Percentiles rank a stretch among this genome's conserved stretches.
Evolutionary conservation across 2,329 filamentous ascomycete species (phyloP).

Genomic region (Metarhizium brunneum): DNA sequence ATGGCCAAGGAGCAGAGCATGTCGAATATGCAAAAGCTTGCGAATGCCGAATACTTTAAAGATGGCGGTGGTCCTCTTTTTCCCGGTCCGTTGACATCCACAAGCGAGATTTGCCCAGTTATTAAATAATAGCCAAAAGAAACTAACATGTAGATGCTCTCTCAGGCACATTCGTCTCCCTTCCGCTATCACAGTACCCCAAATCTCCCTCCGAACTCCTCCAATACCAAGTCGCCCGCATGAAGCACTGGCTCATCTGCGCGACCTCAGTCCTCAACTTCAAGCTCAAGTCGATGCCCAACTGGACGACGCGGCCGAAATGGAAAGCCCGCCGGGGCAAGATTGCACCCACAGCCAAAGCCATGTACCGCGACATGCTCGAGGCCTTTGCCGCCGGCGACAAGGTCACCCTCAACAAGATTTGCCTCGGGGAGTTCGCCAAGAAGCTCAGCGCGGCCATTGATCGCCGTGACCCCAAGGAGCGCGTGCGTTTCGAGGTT

Average conservation of each 20-base stretch:
- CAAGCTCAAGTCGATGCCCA: constrained; percentile 36
- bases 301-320: constrained; percentile 29
- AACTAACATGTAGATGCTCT: not conserved
- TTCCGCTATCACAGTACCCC: constrained; percentile 28
- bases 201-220: constrained; percentile 17
- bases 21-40: constrained; percentile 20
- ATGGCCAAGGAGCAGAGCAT: constrained; percentile 21
- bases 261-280: constrained; percentile 25
- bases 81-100: constrained; percentile 15
- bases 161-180: constrained; percentile 38
- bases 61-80: constrained; percentile 24
- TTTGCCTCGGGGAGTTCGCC: constrained; percentile 46
- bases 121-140: not conserved
- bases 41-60: constrained; percentile 24
- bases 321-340: constrained; percentile 32
- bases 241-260: constrained; percentile 26
- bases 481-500: constrained; percentile 45
- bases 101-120: not conserved
- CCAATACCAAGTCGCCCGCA: constrained; percentile 27
- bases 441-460: constrained; percentile 44
- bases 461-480: constrained; percentile 35
- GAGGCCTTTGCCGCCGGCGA: constrained; percentile 52
- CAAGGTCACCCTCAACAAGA: constrained; percentile 34
- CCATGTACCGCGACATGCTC: constrained; percentile 52
- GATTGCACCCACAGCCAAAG: constrained; percentile 44